phyloP scores from a whole-genome alignment of 169 alveolate species.

The Plasmodium vivax region DNA sequence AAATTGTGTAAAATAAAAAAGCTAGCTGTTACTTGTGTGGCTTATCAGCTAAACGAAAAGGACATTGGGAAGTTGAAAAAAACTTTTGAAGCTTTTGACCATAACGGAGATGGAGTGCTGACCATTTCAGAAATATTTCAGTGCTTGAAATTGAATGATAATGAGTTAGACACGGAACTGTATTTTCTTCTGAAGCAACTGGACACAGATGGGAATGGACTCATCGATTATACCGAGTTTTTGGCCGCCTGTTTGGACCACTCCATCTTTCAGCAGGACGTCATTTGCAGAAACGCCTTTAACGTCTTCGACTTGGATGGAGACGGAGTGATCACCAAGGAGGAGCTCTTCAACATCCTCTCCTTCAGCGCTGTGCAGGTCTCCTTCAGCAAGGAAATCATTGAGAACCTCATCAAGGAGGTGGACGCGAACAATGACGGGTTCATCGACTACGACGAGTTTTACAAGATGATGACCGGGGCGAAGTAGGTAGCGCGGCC shows the following conservation, averaged over 20 bases:
- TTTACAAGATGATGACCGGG: constrained; percentile 83
- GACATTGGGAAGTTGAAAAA: constrained; percentile 92
- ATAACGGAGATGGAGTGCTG: constrained; percentile 94
- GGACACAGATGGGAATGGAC: constrained; percentile 92
- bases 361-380: constrained; percentile 41
- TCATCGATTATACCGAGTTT: constrained; percentile 95
- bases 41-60: constrained; percentile 91
- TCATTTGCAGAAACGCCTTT: constrained; percentile 92
- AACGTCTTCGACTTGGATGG: constrained; percentile 93
- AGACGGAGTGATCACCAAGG: constrained; percentile 91
- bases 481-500: not conserved
- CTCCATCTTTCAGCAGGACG: constrained; percentile 87
- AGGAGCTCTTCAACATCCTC: constrained; percentile 79
- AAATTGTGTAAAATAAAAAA: constrained; percentile 90
- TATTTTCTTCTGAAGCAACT: constrained; percentile 84
- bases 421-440: constrained; percentile 86
- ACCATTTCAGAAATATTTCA: constrained; percentile 79
- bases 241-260: constrained; percentile 95
- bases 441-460: constrained; percentile 81
- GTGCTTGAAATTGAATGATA: constrained; percentile 77
- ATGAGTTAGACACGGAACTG: constrained; percentile 80
- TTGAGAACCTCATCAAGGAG: constrained; percentile 35
- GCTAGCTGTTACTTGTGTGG: constrained; percentile 95
- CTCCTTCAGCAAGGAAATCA: constrained; percentile 77
- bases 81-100: constrained; percentile 91